Evolutionary conservation across 371 early-diverging fungal species (phyloP), one percentile per base, ranked within the genome.

Genomic region (Mortierella sp.): DNA sequence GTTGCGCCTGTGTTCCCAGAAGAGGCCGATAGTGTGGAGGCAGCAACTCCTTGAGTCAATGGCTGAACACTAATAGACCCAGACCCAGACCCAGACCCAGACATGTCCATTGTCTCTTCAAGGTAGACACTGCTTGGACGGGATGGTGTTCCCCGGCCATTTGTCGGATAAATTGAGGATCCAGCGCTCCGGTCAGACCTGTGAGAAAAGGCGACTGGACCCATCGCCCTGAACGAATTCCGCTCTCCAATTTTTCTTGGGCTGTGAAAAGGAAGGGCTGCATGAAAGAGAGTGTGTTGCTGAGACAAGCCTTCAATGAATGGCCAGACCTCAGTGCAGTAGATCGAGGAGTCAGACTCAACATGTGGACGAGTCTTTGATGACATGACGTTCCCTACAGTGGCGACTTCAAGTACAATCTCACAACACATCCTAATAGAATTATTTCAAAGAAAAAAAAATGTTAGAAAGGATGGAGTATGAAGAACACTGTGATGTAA

Each of bases 391-490:
- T 72, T 83, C 16, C 83, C 83, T n/a, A 81, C 74, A 2, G 83
- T 83, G 0, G 83, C 83, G 1, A 83, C 83, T 58, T 83, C 83
- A 30, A 83, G 53, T 2, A 83, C 69, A 37, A 83, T 77, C 30
- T 83, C 80, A 52, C 83, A 83, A 14, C 66, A 81, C 15, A 76
- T 26, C 28, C 82, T 82, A 67, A 30, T 57, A 30, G 19, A 21
- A 37, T 3, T 9, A 37, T 37, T 37, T 37, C 9, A 5, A 9
- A 51, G 15, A 19, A 56, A 23, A 18, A 25, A 57, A 28, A 6
- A 1, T 18, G 43, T 45, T 16, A 43, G 29, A 19, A 18, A 18
- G n/a, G 23, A 60, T 47, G 50, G 19, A 28, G 14, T 28, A 50
- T 47, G 43, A n/a, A 26, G 30, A 62, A 57, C 4, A 37, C 11